These are phyloP conservation scores for Trichoderma reesei DNA, from an alignment of 495 filamentous ascomycete genomes.

Conservation along the genomic window DNA sequence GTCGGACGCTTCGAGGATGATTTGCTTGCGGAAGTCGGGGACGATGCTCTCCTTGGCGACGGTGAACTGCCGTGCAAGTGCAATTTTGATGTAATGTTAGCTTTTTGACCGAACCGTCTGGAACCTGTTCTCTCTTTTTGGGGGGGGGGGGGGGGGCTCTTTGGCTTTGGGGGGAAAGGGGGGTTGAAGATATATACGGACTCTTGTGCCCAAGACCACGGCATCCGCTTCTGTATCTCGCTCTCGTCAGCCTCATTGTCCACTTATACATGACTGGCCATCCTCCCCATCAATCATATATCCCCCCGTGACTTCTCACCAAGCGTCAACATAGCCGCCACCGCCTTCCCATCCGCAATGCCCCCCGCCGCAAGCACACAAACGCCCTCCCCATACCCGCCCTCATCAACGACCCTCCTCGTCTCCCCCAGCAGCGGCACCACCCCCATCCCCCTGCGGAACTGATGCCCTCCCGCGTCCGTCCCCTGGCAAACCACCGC, in stretches of 20 bases:
- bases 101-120: too few relatives aligned
- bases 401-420: constrained; percentile 39
- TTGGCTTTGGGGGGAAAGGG: too few relatives aligned
- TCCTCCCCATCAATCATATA: not conserved
- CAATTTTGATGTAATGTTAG: constrained; percentile 10
- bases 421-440: constrained; percentile 32
- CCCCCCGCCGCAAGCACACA: constrained; percentile 64
- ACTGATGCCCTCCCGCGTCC: constrained; percentile 71
- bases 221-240: constrained; percentile 34
- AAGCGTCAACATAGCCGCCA: constrained; percentile 52
- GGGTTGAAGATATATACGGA: constrained; percentile 15
- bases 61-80: too few relatives aligned
- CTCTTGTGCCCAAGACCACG: constrained; percentile 61
- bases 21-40: constrained; percentile 47
- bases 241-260: constrained; percentile 3
- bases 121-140: too few relatives aligned
- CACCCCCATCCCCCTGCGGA: constrained; percentile 46
- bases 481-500: constrained; percentile 63
- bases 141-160: too few relatives aligned
- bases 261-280: not conserved
- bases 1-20: constrained; percentile 50
- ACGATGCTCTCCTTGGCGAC: constrained; percentile 56
- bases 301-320: constrained; percentile 34
- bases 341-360: constrained; percentile 56
- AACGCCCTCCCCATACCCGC: constrained; percentile 27